Evolutionary conservation across 169 alveolate species (phyloP), one percentile per base, ranked within the genome.

Genomic region (Miamiensis avidus): DNA sequence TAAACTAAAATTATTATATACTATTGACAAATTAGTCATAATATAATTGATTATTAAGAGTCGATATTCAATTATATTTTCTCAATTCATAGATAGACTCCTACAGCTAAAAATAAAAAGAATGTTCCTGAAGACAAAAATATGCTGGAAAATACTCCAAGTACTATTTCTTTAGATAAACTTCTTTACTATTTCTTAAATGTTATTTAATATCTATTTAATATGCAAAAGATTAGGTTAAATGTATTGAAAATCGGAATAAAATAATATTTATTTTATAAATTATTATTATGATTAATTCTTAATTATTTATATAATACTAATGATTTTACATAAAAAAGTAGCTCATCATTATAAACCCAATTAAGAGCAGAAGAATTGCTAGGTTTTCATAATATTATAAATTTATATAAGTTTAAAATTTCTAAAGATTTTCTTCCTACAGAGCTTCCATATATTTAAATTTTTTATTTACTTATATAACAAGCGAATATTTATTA

Each of bases 61-160:
- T n/a, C n/a, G n/a, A n/a, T n/a, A n/a, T 49, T 11, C 69, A 11
- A 49, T 11, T 49, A 49, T 49, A 11, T 49, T 32, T 49, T n/a
- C 15, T 28, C 29, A 34, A 34, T 79, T 79, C 84, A 79, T 34
- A 79, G 76, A 79, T 79, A 79, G 29, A 79, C 29, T 34, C 84
- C 84, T 29, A 34, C 28, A 49, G 84, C 84, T 29, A 79, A 72
- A 33, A 79, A 79, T 34, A 65, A 33, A 49, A 79, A 79, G 29
- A 79, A 79, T 79, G 84, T 31, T 33, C 84, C 84, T 79, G 65
- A 49, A 15, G 84, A 65, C 64, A 79, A 79, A 72, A 49, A 79
- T 79, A 79, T 79, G 29, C 84, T 79, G 25, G 84, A 79, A 72
- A 79, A 79, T 15, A 65, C 84, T n/a, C 84, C 84, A 49, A 79